phyloP scores from a whole-genome alignment of 2,329 filamentous ascomycete species.

The Colletotrichum trifolii region DNA sequence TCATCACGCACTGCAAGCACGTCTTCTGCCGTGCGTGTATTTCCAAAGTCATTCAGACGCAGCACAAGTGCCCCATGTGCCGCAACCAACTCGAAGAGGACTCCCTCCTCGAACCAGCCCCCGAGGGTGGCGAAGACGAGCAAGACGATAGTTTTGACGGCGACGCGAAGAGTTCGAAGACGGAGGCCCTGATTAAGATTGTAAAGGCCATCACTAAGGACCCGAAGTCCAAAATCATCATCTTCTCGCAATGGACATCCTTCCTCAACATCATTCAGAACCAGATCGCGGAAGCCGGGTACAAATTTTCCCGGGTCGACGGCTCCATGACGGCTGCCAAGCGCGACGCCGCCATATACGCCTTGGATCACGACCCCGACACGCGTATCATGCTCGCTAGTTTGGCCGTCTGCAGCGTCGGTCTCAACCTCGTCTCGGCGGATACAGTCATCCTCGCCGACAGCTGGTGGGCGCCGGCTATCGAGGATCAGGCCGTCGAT shows the following conservation, averaged over 20 bases:
- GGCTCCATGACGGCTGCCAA: conserved; percentile 78
- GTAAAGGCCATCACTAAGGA: conserved; percentile 76
- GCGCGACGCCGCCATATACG: conserved; percentile 78
- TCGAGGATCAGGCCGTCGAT: conserved; percentile 92
- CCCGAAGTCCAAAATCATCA: conserved; percentile 72
- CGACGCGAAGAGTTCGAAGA: conserved; percentile 81
- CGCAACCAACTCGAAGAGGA: conserved; percentile 73
- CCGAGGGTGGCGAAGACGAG: conserved; percentile 58
- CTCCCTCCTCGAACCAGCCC: conserved; percentile 72
- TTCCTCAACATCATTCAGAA: conserved; percentile 79
- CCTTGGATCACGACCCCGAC: conserved; percentile 73
- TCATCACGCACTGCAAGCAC: conserved; percentile 89
- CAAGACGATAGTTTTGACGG: conserved; percentile 66
- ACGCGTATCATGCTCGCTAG: conserved; percentile 85
- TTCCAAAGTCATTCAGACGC: conserved; percentile 75
- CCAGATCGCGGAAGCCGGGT: conserved; percentile 69
- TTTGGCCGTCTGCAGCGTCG: conserved; percentile 84
- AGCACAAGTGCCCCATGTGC: conserved; percentile 88
- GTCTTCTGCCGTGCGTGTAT: conserved; percentile 82
- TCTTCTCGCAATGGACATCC: conserved; percentile 83
- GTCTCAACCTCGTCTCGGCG: conserved; percentile 85
- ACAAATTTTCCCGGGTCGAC: conserved; percentile 79
- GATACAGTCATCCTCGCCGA: conserved; percentile 88
- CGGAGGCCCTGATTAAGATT: conserved; percentile 81
- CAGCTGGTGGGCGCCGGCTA: conserved; percentile 91